Evolutionary conservation across 148 eudicot genomes (phyloP).

Genomic region (Polygonum maritimum): DNA sequence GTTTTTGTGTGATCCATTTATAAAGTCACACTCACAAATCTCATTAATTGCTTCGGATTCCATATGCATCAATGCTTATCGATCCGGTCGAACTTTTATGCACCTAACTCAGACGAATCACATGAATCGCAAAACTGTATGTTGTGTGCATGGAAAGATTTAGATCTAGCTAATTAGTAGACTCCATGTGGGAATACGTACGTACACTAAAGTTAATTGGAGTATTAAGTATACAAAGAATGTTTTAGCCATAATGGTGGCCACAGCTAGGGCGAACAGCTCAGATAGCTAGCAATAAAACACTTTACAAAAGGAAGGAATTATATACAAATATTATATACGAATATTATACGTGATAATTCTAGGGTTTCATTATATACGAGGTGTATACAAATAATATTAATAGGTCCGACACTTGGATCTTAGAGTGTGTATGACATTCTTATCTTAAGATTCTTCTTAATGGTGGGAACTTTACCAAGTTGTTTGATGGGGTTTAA

Average conservation of each 20-base stretch:
- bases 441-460: too few species aligned
- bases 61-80: neutral
- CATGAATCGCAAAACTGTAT: neutral
- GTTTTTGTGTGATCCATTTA: neutral
- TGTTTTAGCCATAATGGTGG: neutral
- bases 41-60: neutral
- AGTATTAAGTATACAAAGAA: neutral
- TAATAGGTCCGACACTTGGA: too few species aligned
- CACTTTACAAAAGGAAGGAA: neutral
- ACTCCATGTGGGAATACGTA: neutral
- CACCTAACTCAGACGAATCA: neutral
- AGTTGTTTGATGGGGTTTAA: too few species aligned
- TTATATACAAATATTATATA: too few species aligned
- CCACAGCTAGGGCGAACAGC: neutral
- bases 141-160: neutral
- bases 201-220: neutral
- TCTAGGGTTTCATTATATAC: too few species aligned
- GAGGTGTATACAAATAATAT: too few species aligned
- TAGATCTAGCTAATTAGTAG: neutral
- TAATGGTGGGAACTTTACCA: too few species aligned
- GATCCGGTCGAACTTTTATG: neutral
- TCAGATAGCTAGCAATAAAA: neutral
- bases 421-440: too few species aligned
- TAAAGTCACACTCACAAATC: neutral
- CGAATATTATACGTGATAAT: too few species aligned